Percentiles rank a stretch among this genome's conserved stretches.
Evolutionary conservation across 169 alveolate species (phyloP).

Genomic region (Condylostoma magnum): DNA sequence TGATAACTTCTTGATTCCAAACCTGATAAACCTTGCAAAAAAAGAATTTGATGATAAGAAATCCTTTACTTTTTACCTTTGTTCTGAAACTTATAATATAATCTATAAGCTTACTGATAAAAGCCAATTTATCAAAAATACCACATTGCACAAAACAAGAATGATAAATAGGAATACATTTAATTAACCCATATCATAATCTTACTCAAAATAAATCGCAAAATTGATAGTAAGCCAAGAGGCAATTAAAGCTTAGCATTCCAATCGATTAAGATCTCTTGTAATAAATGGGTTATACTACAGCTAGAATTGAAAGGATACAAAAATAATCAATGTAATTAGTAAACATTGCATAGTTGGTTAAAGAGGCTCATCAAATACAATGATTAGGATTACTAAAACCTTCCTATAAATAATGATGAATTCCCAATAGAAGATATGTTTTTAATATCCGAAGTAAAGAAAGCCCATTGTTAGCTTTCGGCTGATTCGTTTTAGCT

Average conservation of each 20-base stretch:
- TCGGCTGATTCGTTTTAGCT: not conserved
- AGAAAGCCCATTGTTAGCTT: constrained; percentile 31
- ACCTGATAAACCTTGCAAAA: too few relatives aligned
- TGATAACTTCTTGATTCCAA: too few relatives aligned
- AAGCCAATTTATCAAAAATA: not conserved
- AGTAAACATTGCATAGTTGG: constrained; percentile 1
- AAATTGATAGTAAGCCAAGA: not conserved
- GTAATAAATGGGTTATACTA: not conserved
- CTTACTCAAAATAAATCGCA: not conserved
- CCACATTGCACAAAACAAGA: not conserved
- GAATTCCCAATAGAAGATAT: constrained; percentile 37
- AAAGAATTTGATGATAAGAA: too few relatives aligned
- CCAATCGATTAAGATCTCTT: not conserved
- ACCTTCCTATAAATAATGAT: constrained; percentile 32
- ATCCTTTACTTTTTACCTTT: too few relatives aligned
- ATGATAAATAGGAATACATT: not conserved
- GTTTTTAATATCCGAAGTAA: constrained; percentile 21
- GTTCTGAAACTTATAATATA: too few relatives aligned
- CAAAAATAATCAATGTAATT: not conserved
- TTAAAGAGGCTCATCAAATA: not conserved
- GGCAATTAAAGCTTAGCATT: not conserved
- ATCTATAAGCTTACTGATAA: too few relatives aligned
- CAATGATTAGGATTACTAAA: constrained; percentile 16
- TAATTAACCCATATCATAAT: not conserved
- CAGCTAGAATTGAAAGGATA: not conserved